Evolutionary conservation across 257 asterid genomes (phyloP).

Genomic region (Schizonepeta tenuifolia): DNA sequence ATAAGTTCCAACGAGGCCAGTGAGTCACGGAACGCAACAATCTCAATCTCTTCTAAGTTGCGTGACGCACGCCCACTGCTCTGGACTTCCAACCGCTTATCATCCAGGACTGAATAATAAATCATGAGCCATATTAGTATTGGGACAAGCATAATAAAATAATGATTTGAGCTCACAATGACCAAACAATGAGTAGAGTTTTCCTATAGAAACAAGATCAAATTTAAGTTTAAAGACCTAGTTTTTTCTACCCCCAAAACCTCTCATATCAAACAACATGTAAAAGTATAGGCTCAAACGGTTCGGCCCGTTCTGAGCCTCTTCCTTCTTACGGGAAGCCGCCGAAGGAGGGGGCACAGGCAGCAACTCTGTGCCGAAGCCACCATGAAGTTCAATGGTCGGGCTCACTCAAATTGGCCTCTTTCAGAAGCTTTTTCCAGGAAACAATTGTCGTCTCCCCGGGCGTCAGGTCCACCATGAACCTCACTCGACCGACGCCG

Average conservation of each 20-base stretch:
- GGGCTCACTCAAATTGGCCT: conserved; percentile 46
- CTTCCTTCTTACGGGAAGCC: too few relatives aligned
- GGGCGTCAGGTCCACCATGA: conserved; percentile 68
- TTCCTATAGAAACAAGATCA: conserved; percentile 8
- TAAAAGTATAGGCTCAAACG: not conserved
- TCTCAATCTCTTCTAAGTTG: conserved; percentile 10
- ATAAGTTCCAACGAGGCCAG: not conserved
- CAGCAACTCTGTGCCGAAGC: conserved; percentile 35
- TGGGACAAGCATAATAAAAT: conserved; percentile 10
- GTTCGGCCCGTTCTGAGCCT: too few relatives aligned
- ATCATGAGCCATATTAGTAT: conserved; percentile 10
- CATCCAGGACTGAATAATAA: conserved; percentile 6
- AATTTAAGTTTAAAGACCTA: not conserved
- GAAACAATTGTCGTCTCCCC: conserved; percentile 92
- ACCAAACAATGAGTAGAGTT: not conserved
- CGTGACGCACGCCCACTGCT: conserved; percentile 7
- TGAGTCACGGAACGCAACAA: not conserved
- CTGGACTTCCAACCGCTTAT: not conserved
- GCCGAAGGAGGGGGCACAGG: conserved; percentile 7
- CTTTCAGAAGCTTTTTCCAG: conserved; percentile 90
- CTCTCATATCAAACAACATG: not conserved
- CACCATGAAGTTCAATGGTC: conserved; percentile 18
- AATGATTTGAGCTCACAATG: conserved; percentile 2
- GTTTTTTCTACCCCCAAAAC: not conserved
- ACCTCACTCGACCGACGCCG: conserved; percentile 62